phyloP scores from a whole-genome alignment of 179 eudicot genomes.

The Silene coronaria region DNA sequence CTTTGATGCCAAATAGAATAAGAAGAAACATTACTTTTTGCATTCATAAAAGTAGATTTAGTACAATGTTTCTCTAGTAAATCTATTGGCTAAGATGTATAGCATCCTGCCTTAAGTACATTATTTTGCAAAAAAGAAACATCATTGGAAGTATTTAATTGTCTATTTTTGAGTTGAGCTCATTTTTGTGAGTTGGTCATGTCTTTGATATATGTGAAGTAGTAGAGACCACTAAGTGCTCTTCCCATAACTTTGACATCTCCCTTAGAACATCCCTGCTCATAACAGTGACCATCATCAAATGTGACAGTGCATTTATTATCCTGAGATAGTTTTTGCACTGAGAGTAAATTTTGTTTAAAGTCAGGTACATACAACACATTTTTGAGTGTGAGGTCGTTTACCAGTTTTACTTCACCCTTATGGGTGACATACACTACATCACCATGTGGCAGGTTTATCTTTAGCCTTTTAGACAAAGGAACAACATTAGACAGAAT shows the following conservation, averaged over 20 bases:
- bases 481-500: accelerated
- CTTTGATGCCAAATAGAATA: neutral
- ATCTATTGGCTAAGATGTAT: neutral
- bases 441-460: neutral
- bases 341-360: too few species aligned
- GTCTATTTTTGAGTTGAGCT: too few species aligned
- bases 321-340: too few species aligned
- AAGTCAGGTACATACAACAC: neutral
- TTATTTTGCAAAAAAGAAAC: neutral
- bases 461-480: neutral
- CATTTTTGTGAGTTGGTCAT: neutral
- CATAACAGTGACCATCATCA: too few species aligned
- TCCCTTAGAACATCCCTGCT: neutral
- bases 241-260: neutral
- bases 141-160: too few species aligned
- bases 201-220: neutral
- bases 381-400: neutral
- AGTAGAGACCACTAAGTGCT: neutral
- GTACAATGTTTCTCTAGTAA: neutral
- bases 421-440: neutral
- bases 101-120: neutral
- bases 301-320: too few species aligned
- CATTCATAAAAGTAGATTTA: neutral
- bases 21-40: neutral
- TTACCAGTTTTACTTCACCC: neutral